Evolutionary conservation across 306 rosid species (phyloP), one percentile per base, ranked within the genome.

Genomic region (Quercus wislizeni): DNA sequence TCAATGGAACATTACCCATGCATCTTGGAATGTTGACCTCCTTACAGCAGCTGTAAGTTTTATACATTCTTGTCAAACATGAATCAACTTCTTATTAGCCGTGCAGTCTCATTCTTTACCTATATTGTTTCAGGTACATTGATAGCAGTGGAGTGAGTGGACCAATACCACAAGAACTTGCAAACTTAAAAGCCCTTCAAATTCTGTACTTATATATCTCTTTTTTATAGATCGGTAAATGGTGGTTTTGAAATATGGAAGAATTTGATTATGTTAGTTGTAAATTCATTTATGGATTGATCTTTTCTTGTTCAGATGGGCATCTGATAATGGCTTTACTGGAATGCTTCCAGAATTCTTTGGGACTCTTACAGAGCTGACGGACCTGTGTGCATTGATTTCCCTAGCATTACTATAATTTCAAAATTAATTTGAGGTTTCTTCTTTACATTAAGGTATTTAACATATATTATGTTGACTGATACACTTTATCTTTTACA

Each of bases 91-190:
- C 5, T 28, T 5, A 57, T 54, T 20, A 10, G 58, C 23, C 0
- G 5, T n/a, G n/a, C 73, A 31, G 17, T 15, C 28, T 54, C 31
- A 52, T 59, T 10, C 12, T 8, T 71, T 4, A 13, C 10, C 25
- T 15, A 57, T 33, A n/a, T 25, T 21, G 6, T 73, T 74, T 65
- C 85, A 81, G 88, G 85, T 85, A 85, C 74, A 74, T 85, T 21
- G 88, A 85, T 59, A 85, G 88, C 74, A 81, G 88, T 77, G 88
- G 85, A 57, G 80, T 80, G 35, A 67, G 70, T 59, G 88, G 85
- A 69, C 80, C 85, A 25, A 81, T 85, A 74, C 88, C 88, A 5
- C 83, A 67, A 46, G 83, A 85, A 79, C 73, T 85, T 77, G 79
- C 71, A 69, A 85, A 74, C 77, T 81, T 85, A 41, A 80, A 81